phyloP scores from a whole-genome alignment of 2,329 filamentous ascomycete species.

The Apiospora malaysiana region DNA sequence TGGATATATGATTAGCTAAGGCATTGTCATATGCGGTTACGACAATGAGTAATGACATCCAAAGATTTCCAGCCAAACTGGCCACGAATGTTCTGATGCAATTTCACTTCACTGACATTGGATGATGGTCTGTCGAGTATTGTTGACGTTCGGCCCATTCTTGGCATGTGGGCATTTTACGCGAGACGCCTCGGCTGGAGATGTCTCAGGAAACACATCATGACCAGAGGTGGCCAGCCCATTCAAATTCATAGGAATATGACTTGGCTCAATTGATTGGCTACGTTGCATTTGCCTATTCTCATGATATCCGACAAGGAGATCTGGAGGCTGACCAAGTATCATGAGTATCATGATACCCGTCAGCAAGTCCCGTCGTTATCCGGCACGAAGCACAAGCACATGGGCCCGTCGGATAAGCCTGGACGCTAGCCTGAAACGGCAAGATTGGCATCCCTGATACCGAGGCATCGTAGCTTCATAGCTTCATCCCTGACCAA shows the following conservation, averaged over 20 bases:
- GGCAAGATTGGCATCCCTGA: constrained; percentile 9
- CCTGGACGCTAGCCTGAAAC: not conserved
- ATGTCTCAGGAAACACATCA: not conserved
- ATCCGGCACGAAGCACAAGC: constrained; percentile 8
- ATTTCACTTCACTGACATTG: not conserved
- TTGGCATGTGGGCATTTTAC: not conserved
- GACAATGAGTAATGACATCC: constrained; percentile 8
- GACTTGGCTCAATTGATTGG: not conserved
- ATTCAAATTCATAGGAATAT: not conserved
- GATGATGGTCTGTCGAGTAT: not conserved
- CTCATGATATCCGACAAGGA: not conserved
- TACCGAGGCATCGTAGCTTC: constrained; percentile 15
- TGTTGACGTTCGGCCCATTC: not conserved
- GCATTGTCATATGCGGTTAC: not conserved
- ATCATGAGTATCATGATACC: not conserved
- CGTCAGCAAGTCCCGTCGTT: constrained; percentile 13
- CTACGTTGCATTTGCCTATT: not conserved
- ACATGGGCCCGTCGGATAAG: constrained; percentile 16
- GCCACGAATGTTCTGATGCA: not conserved
- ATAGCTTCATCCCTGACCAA: not conserved
- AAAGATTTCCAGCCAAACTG: not conserved
- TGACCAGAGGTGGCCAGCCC: not conserved
- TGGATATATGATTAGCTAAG: not conserved
- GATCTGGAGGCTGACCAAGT: not conserved
- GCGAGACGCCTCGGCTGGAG: not conserved